Evolutionary conservation across 306 rosid genomes (phyloP).

Genomic region (Potentilla sterilis): DNA sequence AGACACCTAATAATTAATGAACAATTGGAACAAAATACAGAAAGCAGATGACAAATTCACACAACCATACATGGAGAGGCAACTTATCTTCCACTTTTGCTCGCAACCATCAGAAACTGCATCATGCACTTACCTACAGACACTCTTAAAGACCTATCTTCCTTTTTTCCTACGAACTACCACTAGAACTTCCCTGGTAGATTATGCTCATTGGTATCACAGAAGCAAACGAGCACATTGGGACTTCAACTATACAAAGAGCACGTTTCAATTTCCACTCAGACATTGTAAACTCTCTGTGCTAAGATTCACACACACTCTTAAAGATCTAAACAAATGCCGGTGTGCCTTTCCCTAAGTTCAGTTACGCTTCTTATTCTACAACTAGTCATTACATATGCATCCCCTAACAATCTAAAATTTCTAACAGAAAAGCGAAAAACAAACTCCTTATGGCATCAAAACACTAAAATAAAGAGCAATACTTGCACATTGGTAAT

Average conservation of each 20-base stretch:
- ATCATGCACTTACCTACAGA: neutral
- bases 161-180: neutral
- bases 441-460: neutral
- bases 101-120: neutral
- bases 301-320: neutral
- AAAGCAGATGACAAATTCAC: neutral
- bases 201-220: neutral
- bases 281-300: no score
- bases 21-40: no score
- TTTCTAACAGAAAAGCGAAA: neutral
- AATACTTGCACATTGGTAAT: neutral
- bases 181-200: neutral
- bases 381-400: neutral
- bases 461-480: neutral
- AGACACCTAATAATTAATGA: no score
- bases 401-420: neutral
- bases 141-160: neutral
- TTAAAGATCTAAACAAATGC: neutral
- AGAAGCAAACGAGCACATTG: neutral
- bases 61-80: neutral
- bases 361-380: neutral
- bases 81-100: neutral
- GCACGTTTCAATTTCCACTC: neutral
- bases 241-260: neutral
- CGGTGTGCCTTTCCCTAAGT: neutral